Conservation (phyloP, 2,329 filamentous ascomycete species). For the Arthroderma sp. region DNA sequence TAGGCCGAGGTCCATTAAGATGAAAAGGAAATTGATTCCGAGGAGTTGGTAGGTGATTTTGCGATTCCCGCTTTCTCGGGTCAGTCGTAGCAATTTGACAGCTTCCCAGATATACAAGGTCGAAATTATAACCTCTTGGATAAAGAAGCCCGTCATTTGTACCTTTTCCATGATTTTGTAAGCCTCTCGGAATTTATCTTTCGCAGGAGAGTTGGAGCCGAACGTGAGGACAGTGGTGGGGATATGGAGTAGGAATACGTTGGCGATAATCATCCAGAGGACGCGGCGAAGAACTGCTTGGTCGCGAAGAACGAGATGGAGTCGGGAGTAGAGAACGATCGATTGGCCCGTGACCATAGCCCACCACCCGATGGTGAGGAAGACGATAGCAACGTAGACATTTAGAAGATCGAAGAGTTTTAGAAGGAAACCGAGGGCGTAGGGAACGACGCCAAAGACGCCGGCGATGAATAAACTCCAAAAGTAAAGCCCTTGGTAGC, state of each 20-base stretch:
- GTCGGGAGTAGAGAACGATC: constrained; percentile 28
- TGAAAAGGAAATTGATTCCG: constrained; percentile 37
- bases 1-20: constrained; percentile 32
- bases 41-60: constrained; percentile 38
- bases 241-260: constrained; percentile 23
- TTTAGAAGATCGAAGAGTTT: constrained; percentile 32
- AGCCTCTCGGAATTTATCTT: constrained; percentile 15
- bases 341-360: constrained; percentile 27
- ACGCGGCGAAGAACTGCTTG: constrained; percentile 18
- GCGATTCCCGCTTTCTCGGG: constrained; percentile 30
- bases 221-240: constrained; percentile 25
- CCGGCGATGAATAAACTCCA: constrained; percentile 36
- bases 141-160: constrained; percentile 37
- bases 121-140: constrained; percentile 38
- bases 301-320: constrained; percentile 26
- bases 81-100: constrained; percentile 36
- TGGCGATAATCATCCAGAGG: constrained; percentile 25
- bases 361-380: constrained; percentile 24
- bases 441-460: constrained; percentile 31
- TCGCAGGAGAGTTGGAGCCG: constrained; percentile 16
- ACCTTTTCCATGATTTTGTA: constrained; percentile 33
- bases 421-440: constrained; percentile 35
- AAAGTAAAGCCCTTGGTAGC: constrained; percentile 37
- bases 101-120: constrained; percentile 41
- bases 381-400: constrained; percentile 27